phyloP scores from a whole-genome alignment of 179 eudicot species.

The Silene coronaria region DNA sequence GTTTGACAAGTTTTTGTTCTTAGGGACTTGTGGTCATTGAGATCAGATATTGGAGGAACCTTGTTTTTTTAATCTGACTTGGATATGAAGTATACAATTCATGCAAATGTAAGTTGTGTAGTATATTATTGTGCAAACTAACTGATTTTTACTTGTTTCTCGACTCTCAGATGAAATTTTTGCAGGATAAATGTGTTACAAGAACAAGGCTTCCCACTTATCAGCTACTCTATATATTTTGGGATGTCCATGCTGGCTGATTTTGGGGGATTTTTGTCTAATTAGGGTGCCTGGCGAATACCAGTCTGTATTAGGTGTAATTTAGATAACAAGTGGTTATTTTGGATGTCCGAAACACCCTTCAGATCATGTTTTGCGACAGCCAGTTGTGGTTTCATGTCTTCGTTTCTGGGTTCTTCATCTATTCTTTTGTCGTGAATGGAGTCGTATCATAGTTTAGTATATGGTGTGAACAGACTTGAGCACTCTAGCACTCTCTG shows the following conservation, averaged over 20 bases:
- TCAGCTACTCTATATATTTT: background rate
- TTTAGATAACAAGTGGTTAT: conserved; percentile 19
- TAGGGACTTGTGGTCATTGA: no score
- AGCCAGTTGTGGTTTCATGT: conserved; percentile 9
- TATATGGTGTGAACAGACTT: no score
- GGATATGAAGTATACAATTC: no score
- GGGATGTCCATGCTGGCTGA: conserved; percentile 7
- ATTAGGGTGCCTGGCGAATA: conserved; percentile 5
- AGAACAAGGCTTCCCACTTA: conserved; percentile 8
- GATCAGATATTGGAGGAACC: no score
- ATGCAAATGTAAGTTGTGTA: background rate
- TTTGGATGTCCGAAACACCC: conserved; percentile 29
- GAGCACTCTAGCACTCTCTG: no score
- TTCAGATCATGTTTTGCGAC: conserved; percentile 9
- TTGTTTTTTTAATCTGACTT: no score
- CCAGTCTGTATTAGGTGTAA: background rate
- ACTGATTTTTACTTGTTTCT: background rate
- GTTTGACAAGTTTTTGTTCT: no score
- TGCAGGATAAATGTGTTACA: conserved; percentile 1
- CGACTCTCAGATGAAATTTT: background rate
- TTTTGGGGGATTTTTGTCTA: conserved; percentile 2
- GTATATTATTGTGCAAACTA: background rate
- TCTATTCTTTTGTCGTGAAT: no score
- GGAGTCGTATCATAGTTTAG: no score
- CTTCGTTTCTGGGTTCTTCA: background rate